Evolutionary conservation across 164 flowering plant genomes (phyloP).

Genomic region (Amborella trichopoda): DNA sequence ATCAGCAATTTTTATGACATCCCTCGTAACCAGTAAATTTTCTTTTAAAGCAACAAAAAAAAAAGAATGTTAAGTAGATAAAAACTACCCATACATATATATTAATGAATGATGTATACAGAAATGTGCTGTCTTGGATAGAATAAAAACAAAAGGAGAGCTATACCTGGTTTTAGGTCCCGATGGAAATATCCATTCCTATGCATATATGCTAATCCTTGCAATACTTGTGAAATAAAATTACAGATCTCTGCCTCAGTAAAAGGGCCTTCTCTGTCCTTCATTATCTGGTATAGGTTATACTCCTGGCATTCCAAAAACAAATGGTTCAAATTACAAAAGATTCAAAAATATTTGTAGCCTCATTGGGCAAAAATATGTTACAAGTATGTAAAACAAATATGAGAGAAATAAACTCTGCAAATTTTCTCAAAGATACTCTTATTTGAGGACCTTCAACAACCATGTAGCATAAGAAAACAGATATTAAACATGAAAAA

Average conservation of each 20-base stretch:
- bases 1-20: slow-evolving; percentile 78
- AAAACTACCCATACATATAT: neutral
- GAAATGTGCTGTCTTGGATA: neutral
- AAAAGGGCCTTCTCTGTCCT: slow-evolving; percentile 37
- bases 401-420: no score
- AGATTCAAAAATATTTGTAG: no score
- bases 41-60: slow-evolving; percentile 26
- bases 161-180: slow-evolving; percentile 77
- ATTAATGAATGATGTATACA: neutral
- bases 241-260: slow-evolving; percentile 59
- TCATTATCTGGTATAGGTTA: slow-evolving; percentile 71
- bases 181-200: slow-evolving; percentile 71
- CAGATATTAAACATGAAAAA: no score
- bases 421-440: no score
- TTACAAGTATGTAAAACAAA: no score
- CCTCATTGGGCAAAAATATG: no score
- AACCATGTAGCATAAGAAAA: no score
- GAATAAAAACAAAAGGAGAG: neutral
- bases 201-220: slow-evolving; percentile 74
- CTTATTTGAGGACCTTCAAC: no score
- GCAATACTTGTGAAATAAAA: slow-evolving; percentile 61
- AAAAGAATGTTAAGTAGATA: neutral
- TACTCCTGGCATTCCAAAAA: slow-evolving; percentile 64
- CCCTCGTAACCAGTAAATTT: slow-evolving; percentile 73
- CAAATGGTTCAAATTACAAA: no score